Base-by-base conservation (phyloP, 2,329 filamentous ascomycete genomes). In the Curvularia eragrostidis region DNA sequence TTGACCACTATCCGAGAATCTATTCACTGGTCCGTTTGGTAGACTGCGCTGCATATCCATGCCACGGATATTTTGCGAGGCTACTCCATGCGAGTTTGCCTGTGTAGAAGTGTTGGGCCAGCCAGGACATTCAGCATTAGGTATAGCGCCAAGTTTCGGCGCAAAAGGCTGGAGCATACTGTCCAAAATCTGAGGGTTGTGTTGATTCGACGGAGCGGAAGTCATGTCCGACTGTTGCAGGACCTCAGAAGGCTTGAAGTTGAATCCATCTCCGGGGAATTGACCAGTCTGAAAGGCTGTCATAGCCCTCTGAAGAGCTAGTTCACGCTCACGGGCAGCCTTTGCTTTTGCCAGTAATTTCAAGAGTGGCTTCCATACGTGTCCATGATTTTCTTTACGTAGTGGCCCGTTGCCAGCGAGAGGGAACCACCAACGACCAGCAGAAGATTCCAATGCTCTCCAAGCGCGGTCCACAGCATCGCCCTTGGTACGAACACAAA, bases 311-410 rank as follows among this genome's bases (percentile, higher is more conserved):
- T 80, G 76, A 21, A 79, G 74, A 23, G 74, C 72, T 18, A 82
- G 68, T 53, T 86, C 85, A 54, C 81, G 81, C 41, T 81, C 78
- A 48, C 86, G 79, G 42, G 82, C 83, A 12, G 80, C 79, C 43
- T 78, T 77, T 12, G 87, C 87, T 67, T 85, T 86, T 13, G 80
- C 80, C 75, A 89, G 84, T 2, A 90, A 76, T 61, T 84, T 87
- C 24, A 82, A 78, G 46, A 90, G 76, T 0, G 87, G 87, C 42
- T 84, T 83, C 87, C 88, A 90, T 0, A 89, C 74, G 76, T 85
- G 84, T 3, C 84, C 83, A 50, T 81, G 61, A 66, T 76, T 61
- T 18, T 63, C 50, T 71, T 73, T 65, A 58, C 66, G 60, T 30
- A 66, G 54, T 56, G 72, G 55, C 21, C 65, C 62, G 32, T 56